These are phyloP conservation scores for Pseudoperonospora humuli DNA, from an alignment of 352 stramenopile genomes.

Conservation along the genomic window DNA sequence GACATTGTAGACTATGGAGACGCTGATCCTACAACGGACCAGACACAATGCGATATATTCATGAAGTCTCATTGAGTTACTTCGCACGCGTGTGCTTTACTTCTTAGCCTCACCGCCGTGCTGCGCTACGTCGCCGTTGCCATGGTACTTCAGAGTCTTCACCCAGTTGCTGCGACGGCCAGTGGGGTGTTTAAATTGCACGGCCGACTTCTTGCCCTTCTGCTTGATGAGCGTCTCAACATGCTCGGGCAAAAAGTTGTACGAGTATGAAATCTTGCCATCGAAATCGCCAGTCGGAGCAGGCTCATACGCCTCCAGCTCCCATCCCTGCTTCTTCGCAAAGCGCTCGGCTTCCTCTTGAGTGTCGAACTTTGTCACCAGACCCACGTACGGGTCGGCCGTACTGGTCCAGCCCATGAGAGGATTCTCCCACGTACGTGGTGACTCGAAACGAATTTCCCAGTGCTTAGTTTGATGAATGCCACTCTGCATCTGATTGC, in stretches of 20 bases:
- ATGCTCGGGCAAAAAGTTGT: conserved; percentile 78
- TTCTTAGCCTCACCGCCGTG: conserved; percentile 73
- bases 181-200: conserved; percentile 71
- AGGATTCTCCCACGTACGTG: conserved; percentile 86
- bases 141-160: conserved; percentile 85
- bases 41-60: no score
- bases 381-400: conserved; percentile 79
- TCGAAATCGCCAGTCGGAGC: conserved; percentile 56
- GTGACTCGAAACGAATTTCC: conserved; percentile 71
- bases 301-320: conserved; percentile 77
- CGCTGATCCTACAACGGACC: no score
- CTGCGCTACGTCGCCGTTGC: conserved; percentile 67
- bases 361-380: conserved; percentile 85
- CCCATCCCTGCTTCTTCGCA: conserved; percentile 84
- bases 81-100: conserved; percentile 28
- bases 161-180: conserved; percentile 80
- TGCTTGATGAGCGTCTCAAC: conserved; percentile 73
- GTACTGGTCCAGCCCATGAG: conserved; percentile 92
- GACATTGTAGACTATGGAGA: no score
- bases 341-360: conserved; percentile 75
- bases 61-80: no score
- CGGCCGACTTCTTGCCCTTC: conserved; percentile 67
- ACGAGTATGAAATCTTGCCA: conserved; percentile 76
- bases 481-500: conserved; percentile 82
- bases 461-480: conserved; percentile 79